Evolutionary conservation across 2,329 filamentous ascomycete species (phyloP), one percentile per base, ranked within the genome.

Genomic region (Phoma sp.): DNA sequence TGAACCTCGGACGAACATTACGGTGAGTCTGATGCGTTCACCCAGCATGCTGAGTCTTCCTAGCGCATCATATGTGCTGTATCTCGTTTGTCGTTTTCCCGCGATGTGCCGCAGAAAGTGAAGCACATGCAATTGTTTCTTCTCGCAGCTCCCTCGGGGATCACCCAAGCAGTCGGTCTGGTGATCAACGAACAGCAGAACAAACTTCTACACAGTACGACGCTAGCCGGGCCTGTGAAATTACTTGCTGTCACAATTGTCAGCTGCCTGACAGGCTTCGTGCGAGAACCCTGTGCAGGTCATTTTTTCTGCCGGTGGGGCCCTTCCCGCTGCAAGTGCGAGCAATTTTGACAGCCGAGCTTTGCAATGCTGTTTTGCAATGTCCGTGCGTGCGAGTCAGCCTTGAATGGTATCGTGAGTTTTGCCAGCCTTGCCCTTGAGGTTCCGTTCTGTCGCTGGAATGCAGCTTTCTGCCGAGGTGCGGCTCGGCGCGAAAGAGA

Each of bases 221-320:
- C 25, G 33, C 30, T 40, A 45, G 41, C 33, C 18, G 29, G 29
- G 8, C 1, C n/a, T 37, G 46, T 25, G 37, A 49, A 33, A 41
- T 49, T 37, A n/a, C 37, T 23, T 14, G 14, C 29, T 14, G 9
- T 39, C 7, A 32, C 22, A 40, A 45, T 32, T 37, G 52, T 54
- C 45, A 49, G 45, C 45, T 49, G 52, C 36, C 30, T 11, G 9
- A 22, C 27, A 38, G 30, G 35, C 36, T 24, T 24, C 18, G 7
- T 23, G 24, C 23, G 32, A 18, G 18, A 49, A 49, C 46, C 52
- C 41, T 55, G 52, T 35, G 52, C 46, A 55, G 27, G 44, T 48
- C 41, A 45, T 37, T 55, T 55, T 52, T 55, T 55, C 52, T 55
- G 52, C 52, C 52, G 52, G 52, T 55, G 52, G 52, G 52, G 40